Percentiles rank a stretch among this genome's conserved stretches.
phyloP scores from a whole-genome alignment of 345 rosid species.

The Melastoma malabathricum region DNA sequence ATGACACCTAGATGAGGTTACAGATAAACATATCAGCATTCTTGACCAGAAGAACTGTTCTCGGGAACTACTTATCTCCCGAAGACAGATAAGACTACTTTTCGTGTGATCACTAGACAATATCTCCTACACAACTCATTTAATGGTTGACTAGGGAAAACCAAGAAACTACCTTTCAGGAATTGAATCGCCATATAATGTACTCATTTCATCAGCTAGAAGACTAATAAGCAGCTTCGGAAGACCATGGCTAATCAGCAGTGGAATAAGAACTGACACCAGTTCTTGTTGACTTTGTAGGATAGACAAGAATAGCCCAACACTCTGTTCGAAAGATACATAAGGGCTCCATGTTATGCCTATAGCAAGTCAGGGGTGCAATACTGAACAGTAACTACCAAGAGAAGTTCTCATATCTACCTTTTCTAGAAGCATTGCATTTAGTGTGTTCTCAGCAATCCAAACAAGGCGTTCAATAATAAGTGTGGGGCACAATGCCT shows the following conservation, averaged over 20 bases:
- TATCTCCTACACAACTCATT: too few relatives aligned
- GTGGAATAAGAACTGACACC: slow-evolving; percentile 28
- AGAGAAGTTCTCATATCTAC: slow-evolving; percentile 11
- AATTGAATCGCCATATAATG: slow-evolving; percentile 32
- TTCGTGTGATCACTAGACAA: too few relatives aligned
- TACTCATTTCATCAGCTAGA: slow-evolving; percentile 53
- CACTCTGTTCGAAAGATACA: slow-evolving; percentile 29
- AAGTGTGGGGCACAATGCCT: slow-evolving; percentile 44
- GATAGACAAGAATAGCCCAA: slow-evolving; percentile 49
- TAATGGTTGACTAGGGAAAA: neutral
- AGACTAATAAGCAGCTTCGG: slow-evolving; percentile 49
- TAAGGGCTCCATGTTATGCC: too few relatives aligned
- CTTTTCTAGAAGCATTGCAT: slow-evolving; percentile 62
- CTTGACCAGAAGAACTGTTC: too few relatives aligned
- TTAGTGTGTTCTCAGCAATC: slow-evolving; percentile 68
- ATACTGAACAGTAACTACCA: too few relatives aligned
- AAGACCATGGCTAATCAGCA: slow-evolving; percentile 47
- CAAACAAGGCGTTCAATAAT: slow-evolving; percentile 48
- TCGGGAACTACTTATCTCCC: too few relatives aligned
- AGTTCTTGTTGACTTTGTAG: slow-evolving; percentile 37
- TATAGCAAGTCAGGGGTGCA: too few relatives aligned
- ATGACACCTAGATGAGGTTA: slow-evolving; percentile 27
- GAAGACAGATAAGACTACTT: too few relatives aligned
- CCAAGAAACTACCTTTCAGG: slow-evolving; percentile 54
- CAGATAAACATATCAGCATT: too few relatives aligned